Evolutionary conservation across 176 grass and related monocot species (phyloP).

Genomic region (Echinochloa phyllopogon): DNA sequence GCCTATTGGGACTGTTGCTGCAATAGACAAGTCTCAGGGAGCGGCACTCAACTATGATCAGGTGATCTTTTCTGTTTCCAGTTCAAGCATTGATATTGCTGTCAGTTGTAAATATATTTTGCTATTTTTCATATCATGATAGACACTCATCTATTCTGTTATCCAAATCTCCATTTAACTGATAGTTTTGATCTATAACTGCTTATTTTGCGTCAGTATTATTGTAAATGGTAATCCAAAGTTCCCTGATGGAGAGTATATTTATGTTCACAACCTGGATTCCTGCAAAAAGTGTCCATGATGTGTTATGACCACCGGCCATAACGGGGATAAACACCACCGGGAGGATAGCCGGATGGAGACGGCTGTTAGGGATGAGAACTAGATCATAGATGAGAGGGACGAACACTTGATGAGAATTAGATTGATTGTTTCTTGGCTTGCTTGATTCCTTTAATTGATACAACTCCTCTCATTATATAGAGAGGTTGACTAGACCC

Average conservation of each 20-base stretch:
- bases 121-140: conserved; percentile 19
- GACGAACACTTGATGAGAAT: too few relatives aligned
- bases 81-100: neutral
- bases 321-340: too few relatives aligned
- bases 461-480: too few relatives aligned
- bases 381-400: too few relatives aligned
- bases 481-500: too few relatives aligned
- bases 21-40: conserved; percentile 71
- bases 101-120: conserved; percentile 10
- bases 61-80: conserved; percentile 56
- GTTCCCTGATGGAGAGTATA: conserved; percentile 16
- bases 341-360: too few relatives aligned
- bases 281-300: conserved; percentile 8
- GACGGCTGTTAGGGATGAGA: too few relatives aligned
- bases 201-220: conserved; percentile 9
- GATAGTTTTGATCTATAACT: neutral
- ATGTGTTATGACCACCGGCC: too few relatives aligned
- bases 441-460: too few relatives aligned
- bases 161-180: neutral
- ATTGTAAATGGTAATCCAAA: conserved; percentile 10
- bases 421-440: too few relatives aligned
- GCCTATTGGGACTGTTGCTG: conserved; percentile 90
- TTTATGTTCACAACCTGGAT: conserved; percentile 28
- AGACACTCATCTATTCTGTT: conserved; percentile 14
- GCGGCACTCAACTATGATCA: conserved; percentile 90